Base-by-base conservation (phyloP, 2,329 filamentous ascomycete species). In the Aspergillus sp. region DNA sequence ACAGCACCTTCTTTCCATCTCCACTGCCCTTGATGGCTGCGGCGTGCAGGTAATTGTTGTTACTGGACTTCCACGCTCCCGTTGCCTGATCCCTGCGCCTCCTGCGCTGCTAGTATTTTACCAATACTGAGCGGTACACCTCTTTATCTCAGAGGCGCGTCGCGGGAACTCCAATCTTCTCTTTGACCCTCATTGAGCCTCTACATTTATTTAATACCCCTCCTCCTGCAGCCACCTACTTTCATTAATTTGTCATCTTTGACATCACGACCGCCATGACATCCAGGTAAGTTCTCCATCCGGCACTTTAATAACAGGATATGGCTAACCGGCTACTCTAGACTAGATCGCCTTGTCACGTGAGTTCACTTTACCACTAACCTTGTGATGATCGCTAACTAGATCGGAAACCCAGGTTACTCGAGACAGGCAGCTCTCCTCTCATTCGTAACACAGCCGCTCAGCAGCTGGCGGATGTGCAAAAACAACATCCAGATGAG, bases 401-500 rank as follows among this genome's bases (percentile, higher is more conserved):
- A 54, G 63, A 66, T 64, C 57, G 62, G 50, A 47, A 39, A 44
- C 57, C 51, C 75, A 96, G 93, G 64, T 86, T 99, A 73, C 87
- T 99, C 68, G 95, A 99, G 83, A 98, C 95, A 57, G 95, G 95
- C 68, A 98, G 93, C 78, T 99, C 95, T 60, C 89, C 89, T 72
- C 83, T 99, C 65, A 98, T 99, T 72, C 89, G 96, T 66, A 96
- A 97, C 72, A 99, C 95, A 62, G 96, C 95, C 61, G 95, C 96
- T 61, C 92, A 96, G 71, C 95, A 99, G 78, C 84, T 99, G 62
- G 95, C 93, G 61, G 95, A 99, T 77, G 95, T 96, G 75, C 96
- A 99, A 77, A 98, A 97, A 73, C 90, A 95, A 74, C 95, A 98
- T 69, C 95, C 95, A 0, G 93, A 99, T 77, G 96, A 99, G 75